phyloP scores from a whole-genome alignment of 805 yeast species.

The Saturnispora sekii region DNA sequence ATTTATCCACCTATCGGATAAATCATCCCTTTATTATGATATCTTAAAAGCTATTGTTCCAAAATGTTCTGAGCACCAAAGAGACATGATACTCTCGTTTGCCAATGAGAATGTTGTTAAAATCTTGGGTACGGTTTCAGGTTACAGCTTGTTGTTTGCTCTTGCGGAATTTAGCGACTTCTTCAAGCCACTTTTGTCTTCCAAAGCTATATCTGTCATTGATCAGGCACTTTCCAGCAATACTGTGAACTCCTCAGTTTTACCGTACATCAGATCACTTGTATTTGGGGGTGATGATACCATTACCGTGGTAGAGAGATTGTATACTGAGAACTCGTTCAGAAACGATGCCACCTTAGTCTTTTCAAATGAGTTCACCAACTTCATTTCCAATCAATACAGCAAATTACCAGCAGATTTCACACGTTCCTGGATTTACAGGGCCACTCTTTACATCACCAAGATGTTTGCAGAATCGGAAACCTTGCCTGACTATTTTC shows the following conservation, averaged over 20 bases:
- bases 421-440: constrained; percentile 44
- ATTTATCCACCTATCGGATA: not conserved
- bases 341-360: constrained; percentile 24
- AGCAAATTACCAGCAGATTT: constrained; percentile 12
- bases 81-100: no score
- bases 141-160: constrained; percentile 7
- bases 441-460: constrained; percentile 51
- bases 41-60: constrained; percentile 4
- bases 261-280: constrained; percentile 9
- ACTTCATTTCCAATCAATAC: not conserved
- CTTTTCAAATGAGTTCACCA: constrained; percentile 20
- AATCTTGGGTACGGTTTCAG: not conserved
- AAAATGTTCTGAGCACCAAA: not conserved
- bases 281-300: not conserved
- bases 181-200: not conserved
- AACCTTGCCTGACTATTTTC: constrained; percentile 22
- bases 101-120: not conserved
- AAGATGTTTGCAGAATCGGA: constrained; percentile 49
- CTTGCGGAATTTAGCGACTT: not conserved
- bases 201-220: constrained; percentile 8
- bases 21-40: not conserved
- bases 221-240: constrained; percentile 4
- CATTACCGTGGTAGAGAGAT: not conserved
- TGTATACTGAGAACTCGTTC: constrained; percentile 20
- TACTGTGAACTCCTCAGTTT: not conserved